Evolutionary conservation across 177 flowering plant species (phyloP).

Genomic region (Tripterygium wilfordii): DNA sequence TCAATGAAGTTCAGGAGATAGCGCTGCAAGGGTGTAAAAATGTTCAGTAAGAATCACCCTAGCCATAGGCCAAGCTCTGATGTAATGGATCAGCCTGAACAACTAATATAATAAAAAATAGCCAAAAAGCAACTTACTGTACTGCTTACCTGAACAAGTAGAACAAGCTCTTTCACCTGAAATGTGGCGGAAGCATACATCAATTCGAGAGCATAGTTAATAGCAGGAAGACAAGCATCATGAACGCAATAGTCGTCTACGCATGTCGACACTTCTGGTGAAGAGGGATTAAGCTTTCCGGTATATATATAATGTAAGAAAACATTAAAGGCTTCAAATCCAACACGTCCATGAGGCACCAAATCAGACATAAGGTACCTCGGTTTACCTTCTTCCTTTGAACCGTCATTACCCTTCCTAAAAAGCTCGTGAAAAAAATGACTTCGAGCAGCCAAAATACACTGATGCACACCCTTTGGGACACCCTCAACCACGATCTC

Average conservation of each 20-base stretch:
- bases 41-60: no score
- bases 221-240: conserved; percentile 28
- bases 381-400: conserved; percentile 9
- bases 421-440: conserved; percentile 25
- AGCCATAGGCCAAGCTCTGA: no score
- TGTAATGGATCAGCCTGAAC: neutral
- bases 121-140: neutral
- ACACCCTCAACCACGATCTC: conserved; percentile 21
- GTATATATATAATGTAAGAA: conserved; percentile 24
- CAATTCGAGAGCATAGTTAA: conserved; percentile 25
- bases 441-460: conserved; percentile 25
- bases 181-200: conserved; percentile 28
- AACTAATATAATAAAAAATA: no score
- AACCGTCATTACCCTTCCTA: conserved; percentile 6
- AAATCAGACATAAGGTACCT: conserved; percentile 20
- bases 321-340: conserved; percentile 21
- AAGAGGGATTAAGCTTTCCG: conserved; percentile 23
- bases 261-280: conserved; percentile 25
- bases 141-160: conserved; percentile 21
- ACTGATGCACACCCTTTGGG: conserved; percentile 22
- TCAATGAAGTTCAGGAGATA: conserved; percentile 19
- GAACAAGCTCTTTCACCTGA: conserved; percentile 25
- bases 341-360: conserved; percentile 21
- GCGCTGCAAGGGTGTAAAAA: conserved; percentile 14
- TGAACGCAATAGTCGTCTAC: conserved; percentile 22